A percentile compares a stretch with the other conserved stretches of the same genome.
These are phyloP conservation scores for Curvularia sp. DNA, from an alignment of 2,329 filamentous ascomycete genomes.

Conservation along the genomic window DNA sequence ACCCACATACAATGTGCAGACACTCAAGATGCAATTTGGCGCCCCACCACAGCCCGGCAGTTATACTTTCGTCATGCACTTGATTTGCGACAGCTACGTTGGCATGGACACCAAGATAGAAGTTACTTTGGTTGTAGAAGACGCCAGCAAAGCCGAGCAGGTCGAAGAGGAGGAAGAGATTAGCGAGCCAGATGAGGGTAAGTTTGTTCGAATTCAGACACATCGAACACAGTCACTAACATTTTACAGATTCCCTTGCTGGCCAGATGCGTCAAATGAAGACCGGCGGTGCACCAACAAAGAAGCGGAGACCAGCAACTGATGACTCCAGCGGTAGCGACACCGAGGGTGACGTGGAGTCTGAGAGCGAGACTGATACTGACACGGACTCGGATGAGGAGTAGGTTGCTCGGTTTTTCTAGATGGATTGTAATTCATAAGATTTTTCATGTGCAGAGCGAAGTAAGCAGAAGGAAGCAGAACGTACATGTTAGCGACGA, in stretches of 20 bases:
- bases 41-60: constrained; percentile 90
- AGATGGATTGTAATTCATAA: neutral
- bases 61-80: constrained; percentile 93
- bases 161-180: constrained; percentile 92
- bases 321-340: constrained; percentile 69
- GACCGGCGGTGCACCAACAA: constrained; percentile 64
- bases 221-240: constrained; percentile 32
- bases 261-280: constrained; percentile 91
- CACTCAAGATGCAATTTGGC: constrained; percentile 95
- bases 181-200: constrained; percentile 97
- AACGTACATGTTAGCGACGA: constrained; percentile 12
- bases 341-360: constrained; percentile 67
- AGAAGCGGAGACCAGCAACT: constrained; percentile 66
- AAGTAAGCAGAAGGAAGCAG: neutral
- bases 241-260: constrained; percentile 76
- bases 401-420: constrained; percentile 25
- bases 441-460: neutral
- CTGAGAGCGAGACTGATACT: constrained; percentile 60
- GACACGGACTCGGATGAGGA: constrained; percentile 54
- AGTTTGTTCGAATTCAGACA: constrained; percentile 49
- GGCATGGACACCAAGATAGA: constrained; percentile 94
- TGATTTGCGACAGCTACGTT: constrained; percentile 93
- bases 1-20: constrained; percentile 94
- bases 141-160: constrained; percentile 81
- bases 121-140: constrained; percentile 86